Conservation (phyloP, 495 filamentous ascomycete species). For the Penicillium simplicissimum region DNA sequence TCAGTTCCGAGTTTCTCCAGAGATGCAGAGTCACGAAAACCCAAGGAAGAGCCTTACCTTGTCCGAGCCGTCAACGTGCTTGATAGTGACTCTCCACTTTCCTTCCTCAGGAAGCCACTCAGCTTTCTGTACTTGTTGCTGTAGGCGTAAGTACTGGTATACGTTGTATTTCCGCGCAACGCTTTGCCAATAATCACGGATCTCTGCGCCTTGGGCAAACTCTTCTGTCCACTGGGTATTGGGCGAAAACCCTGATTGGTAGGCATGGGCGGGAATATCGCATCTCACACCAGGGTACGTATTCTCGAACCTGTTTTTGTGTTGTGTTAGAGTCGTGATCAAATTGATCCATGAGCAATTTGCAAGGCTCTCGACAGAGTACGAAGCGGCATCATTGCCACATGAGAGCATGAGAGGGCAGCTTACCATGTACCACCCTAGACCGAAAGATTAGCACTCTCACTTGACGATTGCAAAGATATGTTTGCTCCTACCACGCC, state of each 20-base stretch:
- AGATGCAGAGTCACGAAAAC: background rate
- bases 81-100: slow-evolving; percentile 53
- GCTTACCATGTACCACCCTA: slow-evolving; percentile 54
- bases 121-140: slow-evolving; percentile 52
- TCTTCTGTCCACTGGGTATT: slow-evolving; percentile 67
- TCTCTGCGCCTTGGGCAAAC: slow-evolving; percentile 65
- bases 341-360: background rate
- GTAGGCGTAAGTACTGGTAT: slow-evolving; percentile 53
- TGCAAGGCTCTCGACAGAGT: too few relatives aligned
- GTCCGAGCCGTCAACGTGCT: slow-evolving; percentile 35
- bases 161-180: slow-evolving; percentile 62
- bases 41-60: slow-evolving; percentile 23
- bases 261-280: slow-evolving; percentile 72
- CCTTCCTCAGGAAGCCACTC: slow-evolving; percentile 53
- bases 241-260: slow-evolving; percentile 65
- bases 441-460: background rate
- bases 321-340: background rate
- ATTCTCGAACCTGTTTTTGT: slow-evolving; percentile 48
- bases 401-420: background rate
- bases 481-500: slow-evolving; percentile 44
- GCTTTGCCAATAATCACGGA: slow-evolving; percentile 63
- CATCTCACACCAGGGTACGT: slow-evolving; percentile 60
- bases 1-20: slow-evolving; percentile 4
- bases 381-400: background rate
- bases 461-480: background rate